Percentiles rank a stretch among this genome's conserved stretches.
These are phyloP conservation scores for Lathyrus oleraceus DNA, from an alignment of 306 rosid genomes.

Conservation along the genomic window DNA sequence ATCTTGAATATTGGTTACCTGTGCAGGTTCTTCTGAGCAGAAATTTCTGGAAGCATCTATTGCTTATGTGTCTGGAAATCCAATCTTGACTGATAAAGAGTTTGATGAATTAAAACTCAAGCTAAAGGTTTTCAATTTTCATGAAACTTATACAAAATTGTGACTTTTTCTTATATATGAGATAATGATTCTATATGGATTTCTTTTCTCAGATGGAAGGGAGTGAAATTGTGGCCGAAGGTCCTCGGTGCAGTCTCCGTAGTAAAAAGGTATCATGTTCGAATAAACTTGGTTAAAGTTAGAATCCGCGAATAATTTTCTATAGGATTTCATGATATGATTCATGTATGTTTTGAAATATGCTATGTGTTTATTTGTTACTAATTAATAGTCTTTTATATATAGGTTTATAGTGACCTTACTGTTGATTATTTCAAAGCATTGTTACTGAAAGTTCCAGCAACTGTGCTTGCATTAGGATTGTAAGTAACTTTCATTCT, in stretches of 20 bases:
- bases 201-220: slow-evolving; percentile 65
- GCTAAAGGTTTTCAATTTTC: slow-evolving; percentile 62
- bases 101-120: slow-evolving; percentile 70
- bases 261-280: slow-evolving; percentile 47
- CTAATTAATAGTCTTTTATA: slow-evolving; percentile 37
- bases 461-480: slow-evolving; percentile 82
- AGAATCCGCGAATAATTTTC: no score
- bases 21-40: slow-evolving; percentile 80
- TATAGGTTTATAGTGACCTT: slow-evolving; percentile 90
- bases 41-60: slow-evolving; percentile 93
- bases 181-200: background rate
- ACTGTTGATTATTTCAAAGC: slow-evolving; percentile 86
- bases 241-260: slow-evolving; percentile 98
- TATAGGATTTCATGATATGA: background rate
- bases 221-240: slow-evolving; percentile 94
- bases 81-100: slow-evolving; percentile 77
- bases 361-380: slow-evolving; percentile 1
- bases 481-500: slow-evolving; percentile 54
- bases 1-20: background rate
- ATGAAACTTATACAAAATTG: no score
- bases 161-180: background rate
- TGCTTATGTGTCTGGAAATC: slow-evolving; percentile 85
- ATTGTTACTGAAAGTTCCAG: slow-evolving; percentile 87
- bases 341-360: background rate
- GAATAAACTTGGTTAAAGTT: no score